A percentile compares a stretch with the other conserved stretches of the same genome.
Conservation (phyloP, 768 basidiomycete genomes). For the Mrakia hoshinonis region DNA sequence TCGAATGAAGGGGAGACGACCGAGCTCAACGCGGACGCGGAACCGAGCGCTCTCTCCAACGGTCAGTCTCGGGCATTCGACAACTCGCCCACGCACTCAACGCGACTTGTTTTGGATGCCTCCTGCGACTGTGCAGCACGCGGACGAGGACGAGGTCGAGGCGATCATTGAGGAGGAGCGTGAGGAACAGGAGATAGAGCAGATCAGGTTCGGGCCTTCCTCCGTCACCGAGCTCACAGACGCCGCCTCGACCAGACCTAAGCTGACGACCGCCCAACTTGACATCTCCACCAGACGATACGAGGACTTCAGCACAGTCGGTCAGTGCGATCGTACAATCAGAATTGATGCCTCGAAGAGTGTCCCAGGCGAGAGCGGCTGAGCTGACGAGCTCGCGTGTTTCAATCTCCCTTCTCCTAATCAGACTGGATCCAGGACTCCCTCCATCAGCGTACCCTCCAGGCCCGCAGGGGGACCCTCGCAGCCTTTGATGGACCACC, state of each 20-base stretch:
- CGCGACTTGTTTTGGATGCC: not conserved
- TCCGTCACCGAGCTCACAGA: too few relatives aligned
- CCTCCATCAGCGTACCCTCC: slow-evolving; percentile 72
- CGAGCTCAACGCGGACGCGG: not conserved
- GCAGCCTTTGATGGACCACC: slow-evolving; percentile 47
- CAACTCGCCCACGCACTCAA: not conserved
- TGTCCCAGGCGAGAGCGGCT: not conserved
- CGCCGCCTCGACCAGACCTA: too few relatives aligned
- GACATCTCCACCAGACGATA: slow-evolving; percentile 60
- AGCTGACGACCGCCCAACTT: too few relatives aligned
- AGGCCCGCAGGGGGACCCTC: slow-evolving; percentile 43
- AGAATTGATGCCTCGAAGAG: not conserved
- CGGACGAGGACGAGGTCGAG: slow-evolving; percentile 31
- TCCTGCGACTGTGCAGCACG: not conserved
- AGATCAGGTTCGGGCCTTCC: slow-evolving; percentile 30
- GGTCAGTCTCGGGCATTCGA: not conserved
- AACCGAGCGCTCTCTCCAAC: not conserved
- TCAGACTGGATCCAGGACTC: slow-evolving; percentile 97
- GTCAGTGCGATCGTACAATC: slow-evolving; percentile 44
- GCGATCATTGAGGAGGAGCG: slow-evolving; percentile 31
- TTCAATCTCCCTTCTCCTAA: slow-evolving; percentile 21
- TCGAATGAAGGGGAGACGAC: not conserved
- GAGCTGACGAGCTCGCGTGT: slow-evolving; percentile 19
- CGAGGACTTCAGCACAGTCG: slow-evolving; percentile 91
- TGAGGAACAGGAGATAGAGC: slow-evolving; percentile 31